Base-by-base conservation (phyloP, 2,329 filamentous ascomycete species). In the Purpureocillium takamizusanense region DNA sequence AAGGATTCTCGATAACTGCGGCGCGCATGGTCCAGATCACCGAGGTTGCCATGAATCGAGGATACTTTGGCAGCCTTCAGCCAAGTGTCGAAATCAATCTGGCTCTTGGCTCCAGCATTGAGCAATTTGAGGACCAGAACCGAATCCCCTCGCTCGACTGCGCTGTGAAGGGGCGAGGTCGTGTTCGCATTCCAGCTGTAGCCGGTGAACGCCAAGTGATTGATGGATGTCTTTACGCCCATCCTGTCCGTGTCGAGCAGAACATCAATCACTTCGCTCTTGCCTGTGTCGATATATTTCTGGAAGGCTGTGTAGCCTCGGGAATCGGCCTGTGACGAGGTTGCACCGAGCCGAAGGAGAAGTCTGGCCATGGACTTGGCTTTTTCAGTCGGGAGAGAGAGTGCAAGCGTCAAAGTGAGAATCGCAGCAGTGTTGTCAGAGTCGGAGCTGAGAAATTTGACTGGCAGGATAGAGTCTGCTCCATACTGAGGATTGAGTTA, bases 391-490 rank as follows among this genome's bases (percentile, higher is more conserved):
- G 83, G 76, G 6, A 89, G 72, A 10, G 71, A 63, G 21, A 86
- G 60, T 2, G 82, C 75, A n/a, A 94, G 66, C 1, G 78, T 71
- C 7, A 90, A 61, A 0, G 80, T 83, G 35, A 92, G 64, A 33
- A 90, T 79, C 0, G 80, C 83, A 1, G 64, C 71, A 21, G 65
- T 62, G 3, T 74, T 69, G 4, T 61, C 62, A 35, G 68, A 69
- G 40, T 72, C 50, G 2, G 62, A 57, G 40, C 69, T 58, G 9
- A 73, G 51, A 18, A 83, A 68, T 57, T 89, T 89, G 53, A 92
- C 68, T 0, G 86, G 86, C 16, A 87, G 65, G 13, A 89, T 65
- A 1, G 83, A 70, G 55, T 94, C 86, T 4, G 86, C 85, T 7
- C 85, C 87, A 51, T 86, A 92, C 44, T 81, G n/a, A n/a, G 10